Conservation (phyloP, 805 yeast species). For the Sugiyamaella marilandica region DNA sequence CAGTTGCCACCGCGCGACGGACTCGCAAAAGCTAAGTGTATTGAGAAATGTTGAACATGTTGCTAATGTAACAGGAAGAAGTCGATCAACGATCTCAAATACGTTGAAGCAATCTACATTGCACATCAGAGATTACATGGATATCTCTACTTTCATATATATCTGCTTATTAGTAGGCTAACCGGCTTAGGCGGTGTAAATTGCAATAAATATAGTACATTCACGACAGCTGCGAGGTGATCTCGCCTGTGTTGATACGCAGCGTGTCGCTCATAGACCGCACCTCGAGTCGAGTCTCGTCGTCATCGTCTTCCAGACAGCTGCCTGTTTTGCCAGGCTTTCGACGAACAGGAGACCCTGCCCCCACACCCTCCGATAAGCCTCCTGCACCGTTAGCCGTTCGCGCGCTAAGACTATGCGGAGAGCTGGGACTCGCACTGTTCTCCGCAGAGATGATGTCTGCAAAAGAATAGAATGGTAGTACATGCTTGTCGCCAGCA, state of each 20-base stretch:
- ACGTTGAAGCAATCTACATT: too few species aligned
- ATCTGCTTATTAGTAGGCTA: background rate
- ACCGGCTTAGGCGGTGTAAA: too few species aligned
- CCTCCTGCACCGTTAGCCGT: background rate
- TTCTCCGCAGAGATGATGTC: conserved; percentile 67
- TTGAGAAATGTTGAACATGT: too few species aligned
- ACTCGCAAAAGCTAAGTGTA: too few species aligned
- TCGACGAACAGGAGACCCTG: background rate
- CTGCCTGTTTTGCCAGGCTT: background rate
- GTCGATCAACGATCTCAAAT: too few species aligned
- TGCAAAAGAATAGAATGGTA: conserved; percentile 68
- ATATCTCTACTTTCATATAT: background rate
- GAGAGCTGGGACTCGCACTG: background rate
- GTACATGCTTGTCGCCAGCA: conserved; percentile 16
- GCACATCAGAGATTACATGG: too few species aligned
- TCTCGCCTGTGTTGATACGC: conserved; percentile 20
- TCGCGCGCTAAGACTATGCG: background rate
- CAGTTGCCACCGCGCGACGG: too few species aligned
- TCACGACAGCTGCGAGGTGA: conserved; percentile 9
- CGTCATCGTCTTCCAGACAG: conserved; percentile 3
- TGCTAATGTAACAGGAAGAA: too few species aligned
- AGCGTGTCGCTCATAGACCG: conserved; percentile 24
- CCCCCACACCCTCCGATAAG: background rate
- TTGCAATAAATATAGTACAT: background rate
- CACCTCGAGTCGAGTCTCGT: conserved; percentile 14